Evolutionary conservation across 2,329 filamentous ascomycete species (phyloP).

Genomic region (Didymella sp.): DNA sequence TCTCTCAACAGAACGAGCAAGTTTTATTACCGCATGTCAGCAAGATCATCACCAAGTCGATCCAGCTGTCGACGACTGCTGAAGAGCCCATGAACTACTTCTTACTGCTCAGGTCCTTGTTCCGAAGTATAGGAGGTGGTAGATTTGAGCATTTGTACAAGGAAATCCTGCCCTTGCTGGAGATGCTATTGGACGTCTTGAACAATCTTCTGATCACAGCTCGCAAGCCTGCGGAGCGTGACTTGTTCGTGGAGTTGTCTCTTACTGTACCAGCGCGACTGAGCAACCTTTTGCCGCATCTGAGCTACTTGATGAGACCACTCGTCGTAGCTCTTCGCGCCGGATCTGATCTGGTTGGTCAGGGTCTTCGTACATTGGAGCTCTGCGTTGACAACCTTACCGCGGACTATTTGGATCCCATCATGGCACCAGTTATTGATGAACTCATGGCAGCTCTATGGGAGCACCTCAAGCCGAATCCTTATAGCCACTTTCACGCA

Average conservation of each 20-base stretch:
- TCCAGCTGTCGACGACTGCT: conserved; percentile 92
- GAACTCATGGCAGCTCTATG: conserved; percentile 98
- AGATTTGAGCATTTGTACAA: conserved; percentile 99
- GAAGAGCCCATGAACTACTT: conserved; percentile 99
- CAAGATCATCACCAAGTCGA: conserved; percentile 96
- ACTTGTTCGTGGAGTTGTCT: conserved; percentile 96
- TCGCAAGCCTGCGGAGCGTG: conserved; percentile 85
- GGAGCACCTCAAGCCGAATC: conserved; percentile 90
- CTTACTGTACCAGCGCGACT: conserved; percentile 93
- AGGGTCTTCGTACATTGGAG: conserved; percentile 90
- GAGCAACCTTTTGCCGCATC: conserved; percentile 91
- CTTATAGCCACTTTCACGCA: conserved; percentile 96
- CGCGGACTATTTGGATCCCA: conserved; percentile 95
- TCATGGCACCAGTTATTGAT: conserved; percentile 98
- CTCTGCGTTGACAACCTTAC: conserved; percentile 98
- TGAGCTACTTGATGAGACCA: conserved; percentile 96
- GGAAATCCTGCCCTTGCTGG: conserved; percentile 91
- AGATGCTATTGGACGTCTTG: conserved; percentile 96
- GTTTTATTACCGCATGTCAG: conserved; percentile 95
- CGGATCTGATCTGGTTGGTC: conserved; percentile 90
- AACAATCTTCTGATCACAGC: conserved; percentile 93
- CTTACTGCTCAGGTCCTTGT: conserved; percentile 86
- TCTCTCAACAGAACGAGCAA: conserved; percentile 92
- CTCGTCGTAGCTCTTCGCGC: conserved; percentile 93
- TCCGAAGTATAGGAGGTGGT: conserved; percentile 94